Evolutionary conservation across 1,139 yeast genomes (phyloP).

Genomic region (Lizanozyma gosingica): DNA sequence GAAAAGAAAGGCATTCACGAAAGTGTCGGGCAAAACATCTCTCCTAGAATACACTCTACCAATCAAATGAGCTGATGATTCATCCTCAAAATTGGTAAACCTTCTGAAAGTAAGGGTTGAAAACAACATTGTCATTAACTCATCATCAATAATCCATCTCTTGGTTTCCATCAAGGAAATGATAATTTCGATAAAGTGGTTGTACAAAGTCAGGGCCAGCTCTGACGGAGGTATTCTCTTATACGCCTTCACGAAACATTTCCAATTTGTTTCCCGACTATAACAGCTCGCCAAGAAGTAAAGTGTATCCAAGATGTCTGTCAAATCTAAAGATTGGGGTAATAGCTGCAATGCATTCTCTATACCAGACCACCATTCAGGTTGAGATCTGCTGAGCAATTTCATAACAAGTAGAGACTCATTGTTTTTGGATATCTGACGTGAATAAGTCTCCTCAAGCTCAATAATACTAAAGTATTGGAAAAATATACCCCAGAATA

Average conservation of each 20-base stretch:
- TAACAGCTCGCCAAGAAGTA: not conserved
- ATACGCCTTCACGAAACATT: not conserved
- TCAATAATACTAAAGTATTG: not conserved
- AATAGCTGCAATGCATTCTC: not conserved
- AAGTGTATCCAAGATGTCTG: not conserved
- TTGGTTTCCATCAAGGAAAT: not conserved
- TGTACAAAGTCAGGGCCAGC: not conserved
- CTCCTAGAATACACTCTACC: constrained; percentile 16
- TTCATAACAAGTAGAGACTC: not conserved
- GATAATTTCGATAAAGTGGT: not conserved
- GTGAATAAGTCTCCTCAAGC: not conserved
- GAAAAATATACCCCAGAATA: not conserved
- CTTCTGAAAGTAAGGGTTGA: constrained; percentile 21
- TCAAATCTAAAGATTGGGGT: not conserved
- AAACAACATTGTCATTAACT: constrained; percentile 21
- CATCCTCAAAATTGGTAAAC: constrained; percentile 33
- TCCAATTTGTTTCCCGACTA: not conserved
- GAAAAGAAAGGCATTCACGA: constrained; percentile 31
- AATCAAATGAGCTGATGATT: constrained; percentile 18
- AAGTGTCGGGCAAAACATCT: constrained; percentile 24
- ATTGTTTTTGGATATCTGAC: not conserved
- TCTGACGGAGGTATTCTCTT: not conserved
- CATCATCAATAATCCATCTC: constrained; percentile 31
- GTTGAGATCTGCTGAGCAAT: not conserved
- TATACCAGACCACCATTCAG: not conserved